Evolutionary conservation across 2,329 filamentous ascomycete genomes (phyloP).

Genomic region (Colletotrichum noveboracense): DNA sequence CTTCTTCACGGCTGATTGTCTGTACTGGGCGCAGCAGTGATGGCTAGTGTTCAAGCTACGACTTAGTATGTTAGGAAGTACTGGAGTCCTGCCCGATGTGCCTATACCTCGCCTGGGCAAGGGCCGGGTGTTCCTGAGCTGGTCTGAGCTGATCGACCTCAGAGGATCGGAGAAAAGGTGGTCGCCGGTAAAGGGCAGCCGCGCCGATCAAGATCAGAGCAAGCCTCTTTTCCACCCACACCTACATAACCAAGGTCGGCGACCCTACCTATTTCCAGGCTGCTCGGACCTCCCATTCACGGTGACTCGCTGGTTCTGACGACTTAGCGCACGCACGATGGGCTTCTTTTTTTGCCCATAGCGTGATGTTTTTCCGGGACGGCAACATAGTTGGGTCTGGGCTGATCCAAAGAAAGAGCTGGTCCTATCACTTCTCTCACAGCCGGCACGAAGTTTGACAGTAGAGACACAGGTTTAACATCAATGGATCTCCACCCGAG

Average conservation of each 20-base stretch:
- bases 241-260: not conserved
- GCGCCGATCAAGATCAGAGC: conserved; percentile 17
- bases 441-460: not conserved
- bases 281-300: not conserved
- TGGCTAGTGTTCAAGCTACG: not conserved
- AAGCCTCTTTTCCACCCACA: not conserved
- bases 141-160: not conserved
- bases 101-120: not conserved
- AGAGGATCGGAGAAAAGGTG: not conserved
- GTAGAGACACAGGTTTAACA: not conserved
- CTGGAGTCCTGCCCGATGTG: not conserved
- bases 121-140: conserved; percentile 3
- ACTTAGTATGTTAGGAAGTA: not conserved
- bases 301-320: not conserved
- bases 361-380: not conserved
- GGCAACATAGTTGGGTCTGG: not conserved
- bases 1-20: not conserved
- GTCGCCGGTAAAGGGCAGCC: not conserved
- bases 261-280: not conserved
- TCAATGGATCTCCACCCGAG: not conserved
- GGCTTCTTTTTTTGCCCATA: not conserved
- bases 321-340: not conserved
- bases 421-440: not conserved
- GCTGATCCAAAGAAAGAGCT: not conserved
- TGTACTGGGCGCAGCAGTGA: not conserved